phyloP scores from a whole-genome alignment of 176 grass and related monocot species.

The Oryza officinalis region DNA sequence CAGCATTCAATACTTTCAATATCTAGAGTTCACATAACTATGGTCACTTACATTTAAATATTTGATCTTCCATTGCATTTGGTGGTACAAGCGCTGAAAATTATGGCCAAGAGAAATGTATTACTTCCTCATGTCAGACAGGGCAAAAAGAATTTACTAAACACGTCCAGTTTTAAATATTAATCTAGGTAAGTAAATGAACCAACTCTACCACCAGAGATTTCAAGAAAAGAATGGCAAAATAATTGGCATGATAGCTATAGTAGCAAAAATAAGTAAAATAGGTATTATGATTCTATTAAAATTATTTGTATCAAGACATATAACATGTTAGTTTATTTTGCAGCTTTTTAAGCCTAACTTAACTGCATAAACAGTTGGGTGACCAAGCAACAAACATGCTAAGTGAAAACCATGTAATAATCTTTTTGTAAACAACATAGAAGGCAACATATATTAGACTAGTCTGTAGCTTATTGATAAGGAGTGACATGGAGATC shows the following conservation, averaged over 20 bases:
- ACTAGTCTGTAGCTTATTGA: not conserved
- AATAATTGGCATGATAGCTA: not conserved
- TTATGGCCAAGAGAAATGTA: constrained; percentile 19
- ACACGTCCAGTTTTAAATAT: not conserved
- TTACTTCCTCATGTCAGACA: constrained; percentile 23
- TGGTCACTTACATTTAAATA: constrained; percentile 70
- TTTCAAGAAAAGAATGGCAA: not conserved
- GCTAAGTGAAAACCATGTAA: constrained; percentile 16
- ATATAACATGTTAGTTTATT: not conserved
- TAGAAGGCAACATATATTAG: not conserved
- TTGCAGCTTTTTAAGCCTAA: not conserved
- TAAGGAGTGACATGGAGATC: not conserved
- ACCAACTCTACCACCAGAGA: not conserved
- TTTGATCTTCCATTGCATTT: constrained; percentile 89
- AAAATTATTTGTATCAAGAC: not conserved
- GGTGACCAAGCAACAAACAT: not conserved
- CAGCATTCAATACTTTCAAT: constrained; percentile 25
- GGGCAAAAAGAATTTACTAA: constrained; percentile 1
- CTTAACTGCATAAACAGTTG: not conserved
- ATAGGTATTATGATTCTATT: constrained; percentile 11
- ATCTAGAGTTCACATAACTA: constrained; percentile 29
- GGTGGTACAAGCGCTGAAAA: constrained; percentile 85
- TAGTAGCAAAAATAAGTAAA: not conserved
- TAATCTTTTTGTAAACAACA: constrained; percentile 4
- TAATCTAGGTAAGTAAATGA: not conserved